A percentile compares a stretch with the other conserved stretches of the same genome.
phyloP scores from a whole-genome alignment of 1,284 basidiomycete species.

The Cutaneotrichosporon spelunceum region DNA sequence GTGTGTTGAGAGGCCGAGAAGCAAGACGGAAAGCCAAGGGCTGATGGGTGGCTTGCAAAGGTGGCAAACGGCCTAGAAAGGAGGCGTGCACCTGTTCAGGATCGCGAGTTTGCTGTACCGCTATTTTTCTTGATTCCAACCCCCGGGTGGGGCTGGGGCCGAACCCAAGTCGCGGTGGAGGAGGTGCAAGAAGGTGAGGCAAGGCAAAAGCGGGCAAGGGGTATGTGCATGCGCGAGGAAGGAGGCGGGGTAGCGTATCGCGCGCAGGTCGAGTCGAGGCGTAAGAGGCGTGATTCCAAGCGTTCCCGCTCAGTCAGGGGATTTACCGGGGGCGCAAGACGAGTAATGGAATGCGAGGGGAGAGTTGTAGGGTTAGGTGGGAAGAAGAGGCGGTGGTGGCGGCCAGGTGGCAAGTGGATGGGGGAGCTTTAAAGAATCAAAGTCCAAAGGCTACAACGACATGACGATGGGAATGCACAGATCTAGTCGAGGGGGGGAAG shows the following conservation, averaged over 20 bases:
- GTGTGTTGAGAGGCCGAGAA: neutral
- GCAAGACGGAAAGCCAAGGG: neutral
- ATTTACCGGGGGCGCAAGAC: neutral
- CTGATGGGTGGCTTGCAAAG: neutral
- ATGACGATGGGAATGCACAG: neutral
- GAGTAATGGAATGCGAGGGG: neutral
- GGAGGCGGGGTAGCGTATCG: neutral
- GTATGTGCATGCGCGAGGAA: too few relatives aligned
- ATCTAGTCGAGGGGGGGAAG: too few relatives aligned
- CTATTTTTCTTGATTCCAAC: neutral
- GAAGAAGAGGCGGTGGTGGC: neutral
- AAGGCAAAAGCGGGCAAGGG: too few relatives aligned
- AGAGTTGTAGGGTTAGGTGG: neutral
- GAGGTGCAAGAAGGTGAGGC: too few relatives aligned
- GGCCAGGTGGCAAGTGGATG: neutral
- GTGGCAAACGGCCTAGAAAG: neutral
- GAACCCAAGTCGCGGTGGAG: neutral
- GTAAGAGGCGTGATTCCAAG: neutral
- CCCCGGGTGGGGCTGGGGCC: neutral
- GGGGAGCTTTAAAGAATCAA: neutral
- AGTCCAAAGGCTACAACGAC: neutral
- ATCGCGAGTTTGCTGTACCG: neutral
- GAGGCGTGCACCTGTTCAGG: neutral
- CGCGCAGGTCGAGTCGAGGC: too few relatives aligned
- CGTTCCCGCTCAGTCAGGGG: neutral